Percentiles rank a stretch among this genome's conserved stretches.
These are phyloP conservation scores for Botrytis paeoniae DNA, from an alignment of 2,329 filamentous ascomycete genomes.

Conservation along the genomic window DNA sequence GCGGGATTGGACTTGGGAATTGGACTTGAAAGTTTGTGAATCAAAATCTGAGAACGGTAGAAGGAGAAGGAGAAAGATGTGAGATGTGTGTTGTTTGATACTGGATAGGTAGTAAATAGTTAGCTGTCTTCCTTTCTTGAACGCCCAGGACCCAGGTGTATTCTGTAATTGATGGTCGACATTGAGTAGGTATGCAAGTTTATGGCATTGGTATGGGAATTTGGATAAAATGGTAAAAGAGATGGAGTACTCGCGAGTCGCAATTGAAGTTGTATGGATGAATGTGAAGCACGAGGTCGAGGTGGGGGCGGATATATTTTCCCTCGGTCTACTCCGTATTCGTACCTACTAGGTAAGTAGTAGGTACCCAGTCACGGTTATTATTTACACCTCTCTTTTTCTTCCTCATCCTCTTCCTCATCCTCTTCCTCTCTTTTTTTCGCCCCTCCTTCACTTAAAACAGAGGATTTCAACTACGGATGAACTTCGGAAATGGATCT, in stretches of 20 bases:
- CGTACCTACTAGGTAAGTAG: not conserved
- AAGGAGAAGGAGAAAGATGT: not conserved
- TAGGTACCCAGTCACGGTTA: not conserved
- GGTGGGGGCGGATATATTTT: not conserved
- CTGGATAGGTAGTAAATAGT: not conserved
- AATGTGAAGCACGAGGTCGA: not conserved
- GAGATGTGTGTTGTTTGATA: not conserved
- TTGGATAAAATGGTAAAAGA: not conserved
- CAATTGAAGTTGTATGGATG: not conserved
- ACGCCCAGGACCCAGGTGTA: not conserved
- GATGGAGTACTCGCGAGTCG: not conserved
- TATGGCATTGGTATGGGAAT: not conserved
- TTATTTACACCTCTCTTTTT: not conserved
- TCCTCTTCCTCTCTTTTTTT: not conserved
- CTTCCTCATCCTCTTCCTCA: not conserved
- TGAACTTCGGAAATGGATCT: slow-evolving; percentile 1
- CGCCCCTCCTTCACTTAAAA: not conserved
- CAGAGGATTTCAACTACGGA: not conserved
- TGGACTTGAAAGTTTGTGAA: not conserved
- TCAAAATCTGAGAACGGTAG: not conserved
- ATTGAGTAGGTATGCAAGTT: not conserved
- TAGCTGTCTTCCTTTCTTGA: not conserved
- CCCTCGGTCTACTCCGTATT: not conserved
- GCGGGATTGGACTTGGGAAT: not conserved
- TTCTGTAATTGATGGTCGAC: not conserved